Evolutionary conservation across 352 stramenopile genomes (phyloP), one percentile per base, ranked within the genome.

Genomic region (Phytophthora citrophthora): DNA sequence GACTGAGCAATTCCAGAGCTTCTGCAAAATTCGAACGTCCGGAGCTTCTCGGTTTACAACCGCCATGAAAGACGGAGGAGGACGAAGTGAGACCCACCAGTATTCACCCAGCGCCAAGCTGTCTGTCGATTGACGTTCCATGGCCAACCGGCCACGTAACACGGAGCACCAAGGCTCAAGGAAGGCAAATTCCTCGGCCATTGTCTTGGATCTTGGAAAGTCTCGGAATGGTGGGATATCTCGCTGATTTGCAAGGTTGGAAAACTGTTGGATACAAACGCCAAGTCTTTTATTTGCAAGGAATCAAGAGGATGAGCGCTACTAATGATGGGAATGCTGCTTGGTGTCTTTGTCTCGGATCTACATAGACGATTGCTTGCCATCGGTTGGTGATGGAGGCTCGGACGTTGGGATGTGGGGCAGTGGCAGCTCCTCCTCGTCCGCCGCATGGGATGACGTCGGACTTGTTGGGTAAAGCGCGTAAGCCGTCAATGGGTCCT

Each of bases 1-100:
- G 60, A 57, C 55, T 72, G 24, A 82, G 54, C n/a, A 82, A 54
- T 53, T 82, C 67, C 34, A 79, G 57, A 16, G 62, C 74, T 46
- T 82, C 74, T 16, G 52, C 18, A 74, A 12, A 26, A 61, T 34
- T 48, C 64, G 64, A 51, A 72, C 23, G 12, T 72, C 52, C 4
- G 23, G 40, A 29, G 57, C 57, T 58, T 72, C 50, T 5, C 52
- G 57, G 24, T 68, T 63, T 12, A 58, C 24, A 46, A 58, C 24
- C 5, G 59, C 49, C 43, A 74, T 56, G n/a, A 68, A 31, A 5
- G 69, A 64, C 32, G 54, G 45, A 10, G 64, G 54, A 41, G 56
- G 40, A 13, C 64, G 69, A 32, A 77, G 54, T 10, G 54, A 57
- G 16, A 77, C 31, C 50, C 61, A 71, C 49, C 53, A 66, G 23